These are phyloP conservation scores for Pseudogymnoascus sp. DNA, from an alignment of 2,329 filamentous ascomycete species.

Conservation along the genomic window DNA sequence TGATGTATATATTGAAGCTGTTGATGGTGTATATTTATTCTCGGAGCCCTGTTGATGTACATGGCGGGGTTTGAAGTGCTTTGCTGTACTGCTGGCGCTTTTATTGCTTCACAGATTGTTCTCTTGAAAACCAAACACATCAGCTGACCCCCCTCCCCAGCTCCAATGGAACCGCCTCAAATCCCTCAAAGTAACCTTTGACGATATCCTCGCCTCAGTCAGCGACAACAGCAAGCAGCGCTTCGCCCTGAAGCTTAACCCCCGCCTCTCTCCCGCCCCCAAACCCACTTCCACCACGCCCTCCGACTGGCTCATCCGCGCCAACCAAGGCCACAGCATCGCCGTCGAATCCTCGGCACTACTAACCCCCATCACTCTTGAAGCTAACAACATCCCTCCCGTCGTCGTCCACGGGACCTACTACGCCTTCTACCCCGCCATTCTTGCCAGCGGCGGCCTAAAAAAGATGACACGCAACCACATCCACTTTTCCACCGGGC, in stretches of 20 bases:
- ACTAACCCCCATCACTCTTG: conserved; percentile 59
- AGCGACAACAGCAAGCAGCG: conserved; percentile 80
- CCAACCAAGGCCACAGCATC: conserved; percentile 91
- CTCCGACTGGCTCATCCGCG: conserved; percentile 73
- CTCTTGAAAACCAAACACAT: not conserved
- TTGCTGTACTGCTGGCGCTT: not conserved
- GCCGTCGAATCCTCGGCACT: conserved; percentile 60
- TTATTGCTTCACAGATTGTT: not conserved
- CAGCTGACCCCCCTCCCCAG: conserved; percentile 15
- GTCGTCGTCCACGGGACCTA: conserved; percentile 84
- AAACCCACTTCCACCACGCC: conserved; percentile 22
- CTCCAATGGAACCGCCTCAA: conserved; percentile 42
- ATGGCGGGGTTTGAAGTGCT: not conserved
- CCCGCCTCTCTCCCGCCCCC: conserved; percentile 19
- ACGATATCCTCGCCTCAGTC: conserved; percentile 66
- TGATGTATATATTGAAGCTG: not conserved
- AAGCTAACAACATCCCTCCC: conserved; percentile 50
- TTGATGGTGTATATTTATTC: not conserved
- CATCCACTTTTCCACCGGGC: conserved; percentile 77
- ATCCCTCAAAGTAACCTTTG: conserved; percentile 64
- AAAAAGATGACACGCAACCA: conserved; percentile 78
- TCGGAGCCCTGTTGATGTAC: not conserved
- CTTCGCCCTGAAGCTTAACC: conserved; percentile 65
- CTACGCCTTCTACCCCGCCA: conserved; percentile 68
- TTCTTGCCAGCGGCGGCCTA: conserved; percentile 70